A percentile compares a stretch with the other conserved stretches of the same genome.
These are phyloP conservation scores for Lojkania enalia DNA, from an alignment of 2,329 filamentous ascomycete species.

Conservation along the genomic window DNA sequence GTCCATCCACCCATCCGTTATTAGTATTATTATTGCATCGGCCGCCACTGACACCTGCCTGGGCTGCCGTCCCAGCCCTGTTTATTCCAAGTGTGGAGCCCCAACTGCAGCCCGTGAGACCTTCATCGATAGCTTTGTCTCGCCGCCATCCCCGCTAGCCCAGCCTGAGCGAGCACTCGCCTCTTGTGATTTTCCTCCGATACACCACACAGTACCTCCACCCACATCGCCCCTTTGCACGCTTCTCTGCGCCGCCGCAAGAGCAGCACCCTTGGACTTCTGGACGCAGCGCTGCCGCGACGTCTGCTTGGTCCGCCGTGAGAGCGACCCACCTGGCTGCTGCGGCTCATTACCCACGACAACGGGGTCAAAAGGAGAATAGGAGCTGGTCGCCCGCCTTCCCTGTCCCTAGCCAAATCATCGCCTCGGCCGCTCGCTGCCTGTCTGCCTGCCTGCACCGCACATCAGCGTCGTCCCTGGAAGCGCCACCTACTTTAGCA, in stretches of 20 bases:
- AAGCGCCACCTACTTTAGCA: too few species aligned
- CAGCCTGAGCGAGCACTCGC: background rate
- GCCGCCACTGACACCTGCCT: slow-evolving; percentile 4
- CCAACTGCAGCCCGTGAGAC: too few species aligned
- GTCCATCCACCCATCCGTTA: too few species aligned
- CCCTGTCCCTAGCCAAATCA: slow-evolving; percentile 24
- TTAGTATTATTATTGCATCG: too few species aligned
- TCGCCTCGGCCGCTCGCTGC: slow-evolving; percentile 14
- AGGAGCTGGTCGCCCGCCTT: slow-evolving; percentile 28
- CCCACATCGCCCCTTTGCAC: background rate
- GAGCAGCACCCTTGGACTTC: background rate
- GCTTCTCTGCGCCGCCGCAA: slow-evolving; percentile 1
- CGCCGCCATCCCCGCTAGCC: background rate
- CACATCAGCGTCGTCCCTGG: too few species aligned
- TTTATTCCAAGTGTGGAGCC: too few species aligned
- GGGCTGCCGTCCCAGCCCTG: background rate
- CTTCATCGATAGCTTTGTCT: too few species aligned
- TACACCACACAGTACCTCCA: background rate
- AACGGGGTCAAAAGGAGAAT: slow-evolving; percentile 26
- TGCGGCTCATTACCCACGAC: slow-evolving; percentile 24
- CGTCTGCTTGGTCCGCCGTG: slow-evolving; percentile 14
- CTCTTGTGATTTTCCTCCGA: background rate
- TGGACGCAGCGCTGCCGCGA: background rate
- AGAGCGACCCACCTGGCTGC: slow-evolving; percentile 26
- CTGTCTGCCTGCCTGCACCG: slow-evolving; percentile 17